These are phyloP conservation scores for Chamaecrista fasciculata DNA, from an alignment of 306 rosid genomes.

Conservation along the genomic window DNA sequence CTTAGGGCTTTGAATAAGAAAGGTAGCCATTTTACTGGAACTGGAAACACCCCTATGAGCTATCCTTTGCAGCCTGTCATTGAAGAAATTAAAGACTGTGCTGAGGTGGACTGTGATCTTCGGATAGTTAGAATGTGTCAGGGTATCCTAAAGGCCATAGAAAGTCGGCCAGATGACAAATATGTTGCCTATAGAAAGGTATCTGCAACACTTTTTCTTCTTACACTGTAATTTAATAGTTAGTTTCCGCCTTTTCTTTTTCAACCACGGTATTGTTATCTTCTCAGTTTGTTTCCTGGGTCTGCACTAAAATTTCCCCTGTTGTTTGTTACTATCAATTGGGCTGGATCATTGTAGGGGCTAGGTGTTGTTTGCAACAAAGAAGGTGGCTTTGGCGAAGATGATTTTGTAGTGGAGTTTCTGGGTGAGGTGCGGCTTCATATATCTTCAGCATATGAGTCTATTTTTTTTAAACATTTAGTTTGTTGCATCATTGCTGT, in stretches of 20 bases:
- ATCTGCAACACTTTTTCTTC: constrained; percentile 19
- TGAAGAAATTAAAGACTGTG: constrained; percentile 67
- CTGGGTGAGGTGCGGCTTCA: constrained; percentile 89
- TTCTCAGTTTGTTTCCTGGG: constrained; percentile 17
- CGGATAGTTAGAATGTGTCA: constrained; percentile 71
- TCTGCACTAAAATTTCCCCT: constrained; percentile 25
- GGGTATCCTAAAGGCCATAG: constrained; percentile 72
- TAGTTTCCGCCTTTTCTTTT: constrained; percentile 1
- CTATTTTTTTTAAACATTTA: too few relatives aligned
- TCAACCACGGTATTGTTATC: not conserved
- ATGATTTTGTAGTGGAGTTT: constrained; percentile 96
- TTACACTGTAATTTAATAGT: constrained; percentile 4
- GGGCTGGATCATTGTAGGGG: constrained; percentile 60
- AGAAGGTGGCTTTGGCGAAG: constrained; percentile 78
- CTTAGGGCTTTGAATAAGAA: constrained; percentile 78
- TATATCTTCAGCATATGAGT: too few relatives aligned
- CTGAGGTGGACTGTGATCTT: constrained; percentile 60
- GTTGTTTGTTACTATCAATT: constrained; percentile 26
- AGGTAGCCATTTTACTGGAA: constrained; percentile 81
- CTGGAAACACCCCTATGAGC: constrained; percentile 84
- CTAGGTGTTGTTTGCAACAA: constrained; percentile 96
- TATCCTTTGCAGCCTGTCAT: constrained; percentile 72
- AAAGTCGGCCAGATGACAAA: constrained; percentile 85
- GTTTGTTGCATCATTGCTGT: too few relatives aligned
- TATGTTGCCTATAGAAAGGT: constrained; percentile 98